Conservation (phyloP, 176 grass and related monocot species). For the Elymus sibiricus region DNA sequence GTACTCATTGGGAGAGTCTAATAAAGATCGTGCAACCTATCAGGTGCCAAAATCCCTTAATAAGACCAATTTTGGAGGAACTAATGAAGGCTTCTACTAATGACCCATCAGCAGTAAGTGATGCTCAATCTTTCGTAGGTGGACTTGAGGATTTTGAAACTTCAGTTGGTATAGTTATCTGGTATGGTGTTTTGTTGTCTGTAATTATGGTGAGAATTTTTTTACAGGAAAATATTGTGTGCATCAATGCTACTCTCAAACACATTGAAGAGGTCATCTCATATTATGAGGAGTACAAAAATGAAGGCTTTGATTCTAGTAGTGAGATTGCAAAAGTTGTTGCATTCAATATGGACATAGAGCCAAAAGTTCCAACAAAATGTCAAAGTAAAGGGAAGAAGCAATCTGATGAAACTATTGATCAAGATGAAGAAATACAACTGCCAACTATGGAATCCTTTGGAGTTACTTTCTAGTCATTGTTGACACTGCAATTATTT, state of each 20-base stretch:
- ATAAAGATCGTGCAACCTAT: not conserved
- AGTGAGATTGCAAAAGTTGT: not conserved
- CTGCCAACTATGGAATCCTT: not conserved
- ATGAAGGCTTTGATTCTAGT: not conserved
- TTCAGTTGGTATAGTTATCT: no score
- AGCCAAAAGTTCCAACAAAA: not conserved
- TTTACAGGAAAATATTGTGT: not conserved
- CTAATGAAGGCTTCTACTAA: not conserved
- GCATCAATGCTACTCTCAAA: not conserved
- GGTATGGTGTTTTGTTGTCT: no score
- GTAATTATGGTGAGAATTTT: no score
- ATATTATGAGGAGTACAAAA: not conserved
- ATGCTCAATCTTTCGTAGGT: not conserved
- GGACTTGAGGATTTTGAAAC: not conserved
- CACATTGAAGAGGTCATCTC: not conserved
- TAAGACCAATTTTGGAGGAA: not conserved
- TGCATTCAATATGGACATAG: not conserved
- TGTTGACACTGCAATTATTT: no score
- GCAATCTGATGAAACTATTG: not conserved
- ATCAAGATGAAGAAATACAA: not conserved
- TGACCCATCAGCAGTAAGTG: not conserved
- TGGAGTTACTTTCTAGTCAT: not conserved
- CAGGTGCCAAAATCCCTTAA: not conserved
- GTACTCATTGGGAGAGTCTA: no score
- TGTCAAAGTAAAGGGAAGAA: not conserved